phyloP scores from a whole-genome alignment of 345 rosid species.

The Gynandropsis gynandra region DNA sequence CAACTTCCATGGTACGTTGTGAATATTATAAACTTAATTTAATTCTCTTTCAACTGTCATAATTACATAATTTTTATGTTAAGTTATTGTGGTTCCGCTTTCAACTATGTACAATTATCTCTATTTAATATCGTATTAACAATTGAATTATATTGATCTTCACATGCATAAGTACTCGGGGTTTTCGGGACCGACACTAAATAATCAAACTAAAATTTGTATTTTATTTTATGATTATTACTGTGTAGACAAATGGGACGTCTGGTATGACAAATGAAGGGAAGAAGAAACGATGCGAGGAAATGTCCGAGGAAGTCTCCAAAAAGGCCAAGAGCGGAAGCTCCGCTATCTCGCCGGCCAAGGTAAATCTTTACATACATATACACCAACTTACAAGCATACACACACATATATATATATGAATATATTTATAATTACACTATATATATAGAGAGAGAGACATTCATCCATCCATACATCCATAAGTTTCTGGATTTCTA shows the following conservation, averaged over 20 bases:
- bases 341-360: conserved; percentile 47
- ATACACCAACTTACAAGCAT: background rate
- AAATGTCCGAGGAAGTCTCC: conserved; percentile 33
- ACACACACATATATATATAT: background rate
- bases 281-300: conserved; percentile 61
- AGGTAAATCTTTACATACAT: conserved; percentile 37
- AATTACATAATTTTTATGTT: too few species aligned
- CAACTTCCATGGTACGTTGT: conserved; percentile 37
- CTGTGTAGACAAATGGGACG: conserved; percentile 34
- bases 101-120: too few species aligned
- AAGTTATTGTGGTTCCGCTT: too few species aligned
- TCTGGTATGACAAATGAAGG: conserved; percentile 41
- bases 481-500: too few species aligned
- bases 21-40: background rate
- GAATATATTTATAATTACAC: background rate
- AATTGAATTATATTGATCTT: too few species aligned
- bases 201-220: background rate
- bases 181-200: conserved; percentile 8
- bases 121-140: too few species aligned
- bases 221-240: background rate
- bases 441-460: background rate
- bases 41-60: too few species aligned
- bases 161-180: too few species aligned
- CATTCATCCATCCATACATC: too few species aligned
- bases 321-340: conserved; percentile 51